Evolutionary conservation across 2,329 filamentous ascomycete genomes (phyloP).

Genomic region (Trichoderma atrobrunneum): DNA sequence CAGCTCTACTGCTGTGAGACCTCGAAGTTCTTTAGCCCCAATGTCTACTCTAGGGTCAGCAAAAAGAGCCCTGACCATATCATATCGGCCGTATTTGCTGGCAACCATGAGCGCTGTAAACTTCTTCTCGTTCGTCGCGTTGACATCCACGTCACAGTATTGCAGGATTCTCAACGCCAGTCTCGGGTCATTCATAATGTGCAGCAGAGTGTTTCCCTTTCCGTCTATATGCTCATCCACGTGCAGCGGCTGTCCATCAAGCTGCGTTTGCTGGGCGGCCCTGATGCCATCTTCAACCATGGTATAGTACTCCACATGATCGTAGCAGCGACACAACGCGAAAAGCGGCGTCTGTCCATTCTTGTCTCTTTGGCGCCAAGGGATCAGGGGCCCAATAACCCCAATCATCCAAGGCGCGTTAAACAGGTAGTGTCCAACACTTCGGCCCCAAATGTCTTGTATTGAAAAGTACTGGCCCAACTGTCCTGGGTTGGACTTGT

Average conservation of each 20-base stretch:
- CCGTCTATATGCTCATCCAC: slow-evolving; percentile 88
- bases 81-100: slow-evolving; percentile 94
- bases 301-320: slow-evolving; percentile 77
- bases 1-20: slow-evolving; percentile 89
- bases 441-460: slow-evolving; percentile 83
- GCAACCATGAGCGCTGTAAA: slow-evolving; percentile 98
- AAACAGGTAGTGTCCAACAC: slow-evolving; percentile 93
- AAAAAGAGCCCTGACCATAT: slow-evolving; percentile 87
- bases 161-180: slow-evolving; percentile 74
- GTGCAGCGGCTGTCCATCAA: slow-evolving; percentile 76
- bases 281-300: slow-evolving; percentile 85
- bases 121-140: slow-evolving; percentile 89
- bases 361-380: slow-evolving; percentile 88
- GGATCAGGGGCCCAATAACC: slow-evolving; percentile 71
- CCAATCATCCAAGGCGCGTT: slow-evolving; percentile 79
- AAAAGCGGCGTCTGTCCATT: slow-evolving; percentile 98
- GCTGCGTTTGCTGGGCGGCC: slow-evolving; percentile 70
- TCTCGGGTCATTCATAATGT: slow-evolving; percentile 84
- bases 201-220: slow-evolving; percentile 93
- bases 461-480: slow-evolving; percentile 67
- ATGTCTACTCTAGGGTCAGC: slow-evolving; percentile 84
- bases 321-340: slow-evolving; percentile 90
- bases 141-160: slow-evolving; percentile 90
- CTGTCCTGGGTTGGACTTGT: slow-evolving; percentile 51
- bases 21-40: slow-evolving; percentile 77